Evolutionary conservation across 2,329 filamentous ascomycete genomes (phyloP), one percentile per base, ranked within the genome.

Genomic region (Venturia asperata): DNA sequence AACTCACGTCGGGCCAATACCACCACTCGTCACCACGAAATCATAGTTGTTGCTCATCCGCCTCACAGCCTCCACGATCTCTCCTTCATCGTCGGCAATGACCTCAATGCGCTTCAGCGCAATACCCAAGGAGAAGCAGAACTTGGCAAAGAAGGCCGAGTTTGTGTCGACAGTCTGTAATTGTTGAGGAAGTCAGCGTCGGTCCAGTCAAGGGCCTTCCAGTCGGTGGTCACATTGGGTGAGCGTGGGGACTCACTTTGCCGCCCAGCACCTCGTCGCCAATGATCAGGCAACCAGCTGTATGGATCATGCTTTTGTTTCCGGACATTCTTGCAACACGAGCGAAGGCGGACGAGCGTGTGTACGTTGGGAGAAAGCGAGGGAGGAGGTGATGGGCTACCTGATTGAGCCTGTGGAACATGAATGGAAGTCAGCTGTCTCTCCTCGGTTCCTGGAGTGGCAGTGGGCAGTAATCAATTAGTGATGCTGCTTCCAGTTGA

Each of bases 251-350:
- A 56, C 80, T 68, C 75, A 91, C 92, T 88, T 97, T 97, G 71
- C 94, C 93, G 27, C 92, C 92, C 4, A 97, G 82, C 5, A 97
- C 92, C 76, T 97, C 93, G 77, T 97, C 93, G n/a, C 93, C 93
- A 71, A 99, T 97, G 67, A 99, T 92, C 68, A 97, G 78, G 76
- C 91, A 96, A 65, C 89, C 93, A 13, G 93, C 94, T 60, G 92
- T 97, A 73, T 91, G 87, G 70, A 97, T 95, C 67, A 83, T 86
- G 72, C 87, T 82, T 71, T 83, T 80, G 71, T 85, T 80, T 66
- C 82, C 80, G 5, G 81, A 78, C 71, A 82, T 80, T 74, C 75
- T 74, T 68, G 74, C 74, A 63, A 72, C 70, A 27, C 71, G 62
- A 47, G 64, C 19, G 39, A 56, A 49, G 65, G 77, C 74, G 56